phyloP scores from a whole-genome alignment of 139 green algal species.

The Asterochloris sp. region DNA sequence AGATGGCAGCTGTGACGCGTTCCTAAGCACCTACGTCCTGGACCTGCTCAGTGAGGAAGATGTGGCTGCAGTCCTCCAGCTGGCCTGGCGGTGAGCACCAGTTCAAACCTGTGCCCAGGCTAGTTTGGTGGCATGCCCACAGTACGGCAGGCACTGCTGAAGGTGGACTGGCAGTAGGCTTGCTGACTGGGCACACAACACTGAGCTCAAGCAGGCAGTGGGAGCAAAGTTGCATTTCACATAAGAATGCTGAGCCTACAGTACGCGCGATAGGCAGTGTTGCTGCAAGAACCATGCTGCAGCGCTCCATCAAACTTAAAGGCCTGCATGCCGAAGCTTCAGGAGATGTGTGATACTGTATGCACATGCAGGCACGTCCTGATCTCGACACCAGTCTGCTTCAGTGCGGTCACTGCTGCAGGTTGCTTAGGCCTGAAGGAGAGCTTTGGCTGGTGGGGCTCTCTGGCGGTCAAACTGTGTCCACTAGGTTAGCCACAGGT shows the following conservation, averaged over 20 bases:
- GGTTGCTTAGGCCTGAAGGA: not conserved
- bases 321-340: not conserved
- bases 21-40: slow-evolving; percentile 16
- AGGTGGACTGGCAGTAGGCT: not conserved
- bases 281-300: not conserved
- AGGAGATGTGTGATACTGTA: not conserved
- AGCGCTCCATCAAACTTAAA: not conserved
- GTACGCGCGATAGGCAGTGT: not conserved
- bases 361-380: not conserved
- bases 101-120: not conserved
- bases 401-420: not conserved
- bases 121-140: not conserved
- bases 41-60: slow-evolving; percentile 13
- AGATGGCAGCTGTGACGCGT: not conserved
- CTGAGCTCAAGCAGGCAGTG: not conserved
- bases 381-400: not conserved
- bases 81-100: not conserved
- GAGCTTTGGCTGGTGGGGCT: slow-evolving; percentile 2
- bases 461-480: not conserved
- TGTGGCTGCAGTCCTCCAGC: not conserved
- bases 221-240: too few relatives aligned
- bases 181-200: not conserved
- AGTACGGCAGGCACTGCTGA: not conserved
- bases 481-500: slow-evolving; percentile 10
- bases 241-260: not conserved